Conservation (phyloP, 192 early-diverging fungal species). For the Spinellus fusiger region DNA sequence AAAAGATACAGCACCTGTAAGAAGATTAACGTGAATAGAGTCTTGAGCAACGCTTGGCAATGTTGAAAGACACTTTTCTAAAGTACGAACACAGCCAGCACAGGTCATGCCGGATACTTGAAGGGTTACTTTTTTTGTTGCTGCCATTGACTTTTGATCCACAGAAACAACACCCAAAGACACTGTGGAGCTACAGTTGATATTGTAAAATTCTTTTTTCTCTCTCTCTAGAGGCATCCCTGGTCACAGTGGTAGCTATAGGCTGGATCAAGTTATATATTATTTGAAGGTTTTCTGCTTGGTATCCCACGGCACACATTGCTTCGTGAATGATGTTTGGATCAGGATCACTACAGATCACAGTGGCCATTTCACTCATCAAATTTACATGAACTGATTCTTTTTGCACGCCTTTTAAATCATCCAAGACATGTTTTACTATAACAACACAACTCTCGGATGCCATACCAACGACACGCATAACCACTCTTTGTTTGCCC, state of each 20-base stretch:
- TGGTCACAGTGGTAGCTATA: not conserved
- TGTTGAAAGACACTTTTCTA: conserved; percentile 64
- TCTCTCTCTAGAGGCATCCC: not conserved
- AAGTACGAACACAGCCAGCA: conserved; percentile 82
- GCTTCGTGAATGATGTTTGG: conserved; percentile 25
- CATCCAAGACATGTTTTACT: conserved; percentile 50
- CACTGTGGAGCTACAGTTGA: not conserved
- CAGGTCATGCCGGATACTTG: conserved; percentile 94
- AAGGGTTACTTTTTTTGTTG: conserved; percentile 27
- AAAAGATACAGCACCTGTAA: conserved; percentile 70
- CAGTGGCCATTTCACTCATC: conserved; percentile 32
- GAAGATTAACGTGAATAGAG: conserved; percentile 75
- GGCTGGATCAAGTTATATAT: conserved; percentile 18
- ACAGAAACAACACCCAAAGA: conserved; percentile 10
- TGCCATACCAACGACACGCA: conserved; percentile 68
- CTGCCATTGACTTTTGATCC: not conserved
- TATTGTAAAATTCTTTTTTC: not conserved
- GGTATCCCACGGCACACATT: conserved; percentile 64
- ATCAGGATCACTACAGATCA: conserved; percentile 12
- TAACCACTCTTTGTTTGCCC: conserved; percentile 15
- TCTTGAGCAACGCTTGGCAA: conserved; percentile 50
- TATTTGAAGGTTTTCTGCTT: conserved; percentile 33
- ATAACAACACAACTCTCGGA: conserved; percentile 77
- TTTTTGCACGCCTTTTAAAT: conserved; percentile 41
- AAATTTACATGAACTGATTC: conserved; percentile 40